Base-by-base conservation (phyloP, 495 filamentous ascomycete species). In the Neurospora sp. region DNA sequence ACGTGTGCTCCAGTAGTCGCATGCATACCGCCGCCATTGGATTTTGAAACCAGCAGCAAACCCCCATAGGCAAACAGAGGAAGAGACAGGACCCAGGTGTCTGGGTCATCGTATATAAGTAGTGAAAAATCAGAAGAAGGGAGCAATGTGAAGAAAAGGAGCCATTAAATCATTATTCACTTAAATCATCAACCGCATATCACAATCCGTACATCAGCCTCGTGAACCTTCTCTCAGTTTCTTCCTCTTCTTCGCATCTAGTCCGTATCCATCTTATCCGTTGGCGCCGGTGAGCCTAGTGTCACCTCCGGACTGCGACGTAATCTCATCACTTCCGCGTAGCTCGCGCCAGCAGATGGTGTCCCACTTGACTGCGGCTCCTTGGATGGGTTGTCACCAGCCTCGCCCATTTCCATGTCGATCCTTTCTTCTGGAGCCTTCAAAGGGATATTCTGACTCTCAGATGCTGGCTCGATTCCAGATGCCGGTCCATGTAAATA, bases 241-340 rank as follows among this genome's bases (percentile, higher is more conserved):
- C 53, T 18, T 35, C 53, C 14, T 27, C 12, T 61, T 35, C 53
- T 61, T 61, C 14, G 12, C 38, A n/a, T n/a, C 39, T 70, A 81
- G 37, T 79, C 78, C 42, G 73, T 77, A 35, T 81, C 78, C 78
- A 78, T 80, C 37, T 46, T 69, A 72, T 80, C 79, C 53, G 78
- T 77, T 41, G 79, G 77, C 3, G 74, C 73, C 2, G 79, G 79
- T 27, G 79, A 81, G 0, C 79, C 79, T 2, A 81, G 76, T 12
- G 76, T 77, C n/a, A 81, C 79, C 59, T 81, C 78, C 7, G 78
- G 75, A n/a, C 73, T 73, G 37, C 69, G 73, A 40, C 69, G 71
- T 5, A 74, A 12, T 38, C 72, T 53, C 22, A 73, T 39, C 44
- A 48, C 61, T n/a, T 71, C 41, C 27, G 44, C 70, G 10, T 75